A percentile compares a stretch with the other conserved stretches of the same genome.
These are phyloP conservation scores for Cephaloascus fragrans DNA, from an alignment of 805 yeast species.

Conservation along the genomic window DNA sequence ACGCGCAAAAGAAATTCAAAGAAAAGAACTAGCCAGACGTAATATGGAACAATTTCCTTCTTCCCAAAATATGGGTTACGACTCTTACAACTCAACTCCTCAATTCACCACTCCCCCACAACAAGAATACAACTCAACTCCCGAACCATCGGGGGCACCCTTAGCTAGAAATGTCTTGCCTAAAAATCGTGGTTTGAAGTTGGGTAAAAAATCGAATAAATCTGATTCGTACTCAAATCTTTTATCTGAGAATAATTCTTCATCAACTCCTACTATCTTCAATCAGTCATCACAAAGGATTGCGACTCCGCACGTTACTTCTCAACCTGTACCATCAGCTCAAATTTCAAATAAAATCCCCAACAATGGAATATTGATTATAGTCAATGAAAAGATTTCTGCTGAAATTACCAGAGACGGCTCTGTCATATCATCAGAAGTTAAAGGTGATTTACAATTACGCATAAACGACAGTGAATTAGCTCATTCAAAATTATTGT, in stretches of 20 bases:
- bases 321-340: slow-evolving; percentile 16
- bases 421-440: slow-evolving; percentile 52
- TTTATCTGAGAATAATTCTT: slow-evolving; percentile 13
- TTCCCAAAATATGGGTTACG: slow-evolving; percentile 15
- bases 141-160: slow-evolving; percentile 4
- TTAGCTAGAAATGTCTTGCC: slow-evolving; percentile 16
- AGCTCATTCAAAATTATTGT: slow-evolving; percentile 54
- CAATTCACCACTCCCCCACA: neutral
- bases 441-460: slow-evolving; percentile 85
- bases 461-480: slow-evolving; percentile 72
- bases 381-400: slow-evolving; percentile 66
- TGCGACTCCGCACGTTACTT: slow-evolving; percentile 15
- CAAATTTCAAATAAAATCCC: slow-evolving; percentile 20
- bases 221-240: slow-evolving; percentile 18
- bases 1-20: slow-evolving; percentile 83
- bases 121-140: slow-evolving; percentile 10
- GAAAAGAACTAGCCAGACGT: slow-evolving; percentile 61
- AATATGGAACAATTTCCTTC: slow-evolving; percentile 40
- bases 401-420: slow-evolving; percentile 86
- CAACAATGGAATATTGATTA: slow-evolving; percentile 73
- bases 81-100: slow-evolving; percentile 17
- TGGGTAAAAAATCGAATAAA: slow-evolving; percentile 45
- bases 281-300: slow-evolving; percentile 6
- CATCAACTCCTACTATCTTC: slow-evolving; percentile 10
- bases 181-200: slow-evolving; percentile 66